Evolutionary conservation across 2,329 filamentous ascomycete genomes (phyloP), one percentile per base, ranked within the genome.

Genomic region (Colletotrichum echinochloae): DNA sequence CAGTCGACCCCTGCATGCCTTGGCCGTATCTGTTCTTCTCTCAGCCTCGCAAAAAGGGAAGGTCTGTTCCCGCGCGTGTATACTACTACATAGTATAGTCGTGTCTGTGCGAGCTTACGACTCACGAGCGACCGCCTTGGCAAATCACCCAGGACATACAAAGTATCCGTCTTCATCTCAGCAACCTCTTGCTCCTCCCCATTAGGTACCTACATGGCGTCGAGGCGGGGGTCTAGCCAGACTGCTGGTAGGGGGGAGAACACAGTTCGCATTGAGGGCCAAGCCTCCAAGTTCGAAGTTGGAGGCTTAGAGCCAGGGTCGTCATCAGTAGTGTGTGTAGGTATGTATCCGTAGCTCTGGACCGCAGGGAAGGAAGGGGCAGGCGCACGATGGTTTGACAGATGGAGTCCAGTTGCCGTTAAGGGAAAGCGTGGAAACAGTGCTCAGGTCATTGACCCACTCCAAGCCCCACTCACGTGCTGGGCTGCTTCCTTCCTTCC

Each of bases 231-330:
- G 26, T 12, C 12, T 5, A 44, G 57, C n/a, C 30, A 23, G 30
- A 26, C 28, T 30, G 48, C n/a, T n/a, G n/a, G n/a, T n/a, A n/a
- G n/a, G n/a, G 39, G 20, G 41, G 7, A 44, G 37, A 39, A 64
- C 60, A 64, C 60, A 59, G 55, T 49, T 23, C 62, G 62, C 62
- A 69, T 69, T 69, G 66, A 55, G 55, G 23, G 62, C 62, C 46
- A 60, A 69, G 66, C 54, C 66, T 54, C 46, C 8, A 59, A 9
- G 55, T 26, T 49, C 41, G 12, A 35, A 33, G n/a, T 14, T 18
- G 8, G 57, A 46, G 26, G 39, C 35, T 28, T n/a, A 23, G 46
- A 48, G 39, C 18, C 37, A 63, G 48, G 57, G 48, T 8, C 23
- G 14, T n/a, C n/a, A n/a, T n/a, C n/a, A n/a, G n/a, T n/a, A n/a